A percentile compares a stretch with the other conserved stretches of the same genome.
Conservation (phyloP, 768 basidiomycete species). For the Hygrophoropsis aurantiaca region DNA sequence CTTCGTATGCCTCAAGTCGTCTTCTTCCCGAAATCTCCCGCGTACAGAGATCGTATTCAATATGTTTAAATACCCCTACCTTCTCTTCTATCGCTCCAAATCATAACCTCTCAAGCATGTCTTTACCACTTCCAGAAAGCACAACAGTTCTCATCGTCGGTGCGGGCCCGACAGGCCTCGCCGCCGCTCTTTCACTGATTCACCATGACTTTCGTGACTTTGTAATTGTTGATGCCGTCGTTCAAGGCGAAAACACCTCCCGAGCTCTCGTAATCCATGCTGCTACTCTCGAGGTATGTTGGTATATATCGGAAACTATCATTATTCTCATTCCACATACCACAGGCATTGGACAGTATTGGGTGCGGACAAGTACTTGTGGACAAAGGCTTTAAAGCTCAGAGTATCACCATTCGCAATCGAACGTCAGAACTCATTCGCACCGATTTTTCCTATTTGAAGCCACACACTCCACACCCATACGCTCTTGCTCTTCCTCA, state of each 20-base stretch:
- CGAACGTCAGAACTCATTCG: conserved; percentile 26
- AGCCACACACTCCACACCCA: conserved; percentile 42
- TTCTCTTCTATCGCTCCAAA: too few relatives aligned
- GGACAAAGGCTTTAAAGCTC: conserved; percentile 29
- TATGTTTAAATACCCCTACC: too few relatives aligned
- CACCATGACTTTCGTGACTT: conserved; percentile 40
- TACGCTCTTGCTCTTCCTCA: conserved; percentile 45
- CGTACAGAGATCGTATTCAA: too few relatives aligned
- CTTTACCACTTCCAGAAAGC: conserved; percentile 31
- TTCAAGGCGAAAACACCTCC: conserved; percentile 30
- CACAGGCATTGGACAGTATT: conserved; percentile 40
- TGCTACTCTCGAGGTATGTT: conserved; percentile 45
- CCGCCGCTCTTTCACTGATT: conserved; percentile 44
- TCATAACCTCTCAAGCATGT: too few relatives aligned
- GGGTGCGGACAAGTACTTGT: conserved; percentile 36
- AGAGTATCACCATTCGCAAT: conserved; percentile 27
- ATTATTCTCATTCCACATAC: conserved; percentile 29
- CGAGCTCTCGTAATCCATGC: conserved; percentile 45
- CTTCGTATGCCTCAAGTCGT: too few relatives aligned
- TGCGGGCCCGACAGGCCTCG: conserved; percentile 49
- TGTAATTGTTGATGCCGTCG: conserved; percentile 36
- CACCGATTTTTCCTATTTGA: conserved; percentile 34
- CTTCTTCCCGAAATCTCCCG: too few relatives aligned
- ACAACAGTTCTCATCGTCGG: conserved; percentile 50
- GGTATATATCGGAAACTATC: background rate